Conservation (phyloP, 257 asterid genomes). For the Solanum appendiculatum region DNA sequence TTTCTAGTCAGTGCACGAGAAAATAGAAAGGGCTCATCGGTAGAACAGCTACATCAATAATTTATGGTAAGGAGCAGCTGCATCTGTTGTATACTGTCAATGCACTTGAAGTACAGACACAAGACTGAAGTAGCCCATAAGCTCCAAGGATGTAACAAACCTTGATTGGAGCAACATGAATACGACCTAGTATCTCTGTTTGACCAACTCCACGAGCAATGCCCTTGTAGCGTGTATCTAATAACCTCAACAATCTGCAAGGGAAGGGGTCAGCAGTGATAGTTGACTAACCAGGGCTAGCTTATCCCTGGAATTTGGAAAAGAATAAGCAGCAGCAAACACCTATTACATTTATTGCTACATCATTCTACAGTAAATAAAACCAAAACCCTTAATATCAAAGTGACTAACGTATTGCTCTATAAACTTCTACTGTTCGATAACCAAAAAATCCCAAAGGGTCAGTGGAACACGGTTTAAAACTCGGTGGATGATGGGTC, state of each 20-base stretch:
- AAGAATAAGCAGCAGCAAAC: not conserved
- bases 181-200: conserved; percentile 89
- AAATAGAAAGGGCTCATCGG: not conserved
- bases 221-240: conserved; percentile 82
- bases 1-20: not conserved
- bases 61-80: not conserved
- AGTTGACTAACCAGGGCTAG: not conserved
- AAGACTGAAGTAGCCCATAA: not conserved
- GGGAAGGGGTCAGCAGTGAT: not conserved
- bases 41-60: not conserved
- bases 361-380: not conserved
- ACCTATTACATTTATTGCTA: not conserved
- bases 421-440: not conserved
- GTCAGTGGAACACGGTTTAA: not conserved
- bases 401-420: not conserved
- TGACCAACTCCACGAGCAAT: conserved; percentile 98
- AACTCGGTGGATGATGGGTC: not conserved
- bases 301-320: not conserved
- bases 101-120: not conserved
- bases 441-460: not conserved
- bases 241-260: conserved; percentile 73
- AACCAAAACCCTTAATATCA: not conserved
- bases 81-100: not conserved
- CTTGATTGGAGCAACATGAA: conserved; percentile 98
- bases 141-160: conserved; percentile 21